Evolutionary conservation across 805 yeast species (phyloP), one percentile per base, ranked within the genome.

Genomic region (Ogataea parapolymorpha): DNA sequence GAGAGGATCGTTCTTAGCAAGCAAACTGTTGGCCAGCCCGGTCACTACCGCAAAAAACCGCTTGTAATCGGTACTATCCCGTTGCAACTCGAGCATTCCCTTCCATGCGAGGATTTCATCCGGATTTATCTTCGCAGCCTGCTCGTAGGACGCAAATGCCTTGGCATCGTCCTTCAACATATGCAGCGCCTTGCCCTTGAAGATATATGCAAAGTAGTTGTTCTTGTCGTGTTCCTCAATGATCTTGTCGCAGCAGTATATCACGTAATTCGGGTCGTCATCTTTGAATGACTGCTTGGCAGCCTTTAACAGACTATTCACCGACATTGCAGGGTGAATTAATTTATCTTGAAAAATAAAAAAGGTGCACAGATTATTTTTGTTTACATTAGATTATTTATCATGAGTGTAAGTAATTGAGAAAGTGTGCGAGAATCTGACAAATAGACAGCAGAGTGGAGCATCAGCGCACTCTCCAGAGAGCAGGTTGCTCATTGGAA

Each of bases 31-130:
- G 17, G 78, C 65, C 45, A 74, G 72, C 4, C 66, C 62, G 2
- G 74, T 68, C 40, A 76, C 55, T 5, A 75, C 67, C 0, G 59
- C 51, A 52, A 83, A 81, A 58, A 74, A 80, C 2, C 61, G 41
- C 4, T 58, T 53, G 47, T 64, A 66, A 39, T 76, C 72, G 3
- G 66, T 57, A 7, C 52, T 49, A 10, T 61, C 52, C 40, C 64
- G 62, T 9, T 64, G 68, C 0, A 78, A 59, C 35, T 76, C 72
- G 44, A 79, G 63, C 44, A 82, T 69, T 1, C 98, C 98, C 54
- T 85, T 87, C 95, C 93, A 90, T 0, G 89, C 95, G 18, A 75
- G 59, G 2, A 79, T 48, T 37, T 81, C 77, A 2, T 67, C 66
- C 0, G 77, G 72, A 22, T 78, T 74, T 1, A 80, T 37, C 5